Base-by-base conservation (phyloP, 176 grass and related monocot genomes). In the Lolium rigidum region DNA sequence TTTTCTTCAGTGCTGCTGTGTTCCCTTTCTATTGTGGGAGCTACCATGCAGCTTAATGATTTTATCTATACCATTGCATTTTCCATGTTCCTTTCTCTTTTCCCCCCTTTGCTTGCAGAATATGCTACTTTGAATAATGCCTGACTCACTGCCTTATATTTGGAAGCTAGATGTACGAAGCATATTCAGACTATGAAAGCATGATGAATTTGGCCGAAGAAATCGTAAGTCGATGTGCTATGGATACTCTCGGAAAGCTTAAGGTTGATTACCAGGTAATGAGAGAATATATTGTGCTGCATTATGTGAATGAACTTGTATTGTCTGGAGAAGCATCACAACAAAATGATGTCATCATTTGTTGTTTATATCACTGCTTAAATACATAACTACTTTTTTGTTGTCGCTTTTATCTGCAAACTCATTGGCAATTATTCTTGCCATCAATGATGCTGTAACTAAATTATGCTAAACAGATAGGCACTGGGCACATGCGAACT, bases 131-230 rank as follows among this genome's bases (percentile, higher is more conserved):
- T 43, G 66, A 68, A 67, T 80, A 54, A 75, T n/a, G 50, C 80
- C 76, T 87, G 50, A 88, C 11, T 85, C 1, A 10, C 44, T 88
- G 77, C 18, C 21, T 87, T 87, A n/a, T 81, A 50, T 83, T 89
- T 92, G 80, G 64, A 84, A 85, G 85, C 76, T 94, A 98, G 97
- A 95, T 98, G 84, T 98, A 98, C 90, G 97, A 98, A 89, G 94
- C 97, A 88, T 98, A 98, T 90, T 94, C 97, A n/a, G 97, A 98
- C 87, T 98, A 98, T 84, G 86, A 98, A 91, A 95, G 92, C 88
- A 98, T 98, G 94, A 98, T 98, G 92, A 94, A 88, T 89, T 88
- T 98, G 90, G 97, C 97, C 4, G 97, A 98, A 84, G 94, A 98
- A 92, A 94, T 98, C 28, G 76, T 92, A 59, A 95, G 86, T 86